Percentiles rank a stretch among this genome's conserved stretches.
Evolutionary conservation across 192 early-diverging fungal species (phyloP).

Genomic region (Mortierella antarctica): DNA sequence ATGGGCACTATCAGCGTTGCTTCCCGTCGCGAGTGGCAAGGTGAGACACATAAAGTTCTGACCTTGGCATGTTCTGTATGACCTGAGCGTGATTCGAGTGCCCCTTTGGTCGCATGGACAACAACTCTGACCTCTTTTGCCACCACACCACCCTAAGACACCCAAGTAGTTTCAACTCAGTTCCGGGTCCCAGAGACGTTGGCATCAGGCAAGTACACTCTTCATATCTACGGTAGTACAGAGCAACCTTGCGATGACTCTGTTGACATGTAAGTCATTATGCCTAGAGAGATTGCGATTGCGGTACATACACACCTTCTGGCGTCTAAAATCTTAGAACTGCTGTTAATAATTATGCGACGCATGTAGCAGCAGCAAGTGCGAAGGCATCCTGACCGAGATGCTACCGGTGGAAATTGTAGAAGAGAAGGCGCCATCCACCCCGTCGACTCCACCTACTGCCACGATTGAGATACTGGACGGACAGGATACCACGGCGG

Average conservation of each 20-base stretch:
- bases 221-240: conserved; percentile 40
- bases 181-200: conserved; percentile 16
- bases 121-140: conserved; percentile 10
- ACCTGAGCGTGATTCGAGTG: background rate
- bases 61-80: background rate
- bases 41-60: background rate
- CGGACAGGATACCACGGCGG: background rate
- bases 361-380: conserved; percentile 1
- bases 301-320: background rate
- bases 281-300: too few species aligned
- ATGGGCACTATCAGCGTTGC: conserved; percentile 20
- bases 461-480: background rate
- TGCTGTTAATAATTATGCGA: too few species aligned
- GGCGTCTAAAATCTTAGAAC: background rate
- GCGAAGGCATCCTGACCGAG: conserved; percentile 35
- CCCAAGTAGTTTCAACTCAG: background rate
- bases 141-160: conserved; percentile 6
- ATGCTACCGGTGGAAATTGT: conserved; percentile 24
- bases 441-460: background rate
- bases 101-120: background rate
- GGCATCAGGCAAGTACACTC: conserved; percentile 20
- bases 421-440: too few species aligned
- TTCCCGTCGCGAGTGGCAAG: conserved; percentile 19
- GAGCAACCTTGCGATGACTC: conserved; percentile 33
- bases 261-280: conserved; percentile 18